Base-by-base conservation (phyloP, 2,329 filamentous ascomycete genomes). In the Colletotrichum siamense region DNA sequence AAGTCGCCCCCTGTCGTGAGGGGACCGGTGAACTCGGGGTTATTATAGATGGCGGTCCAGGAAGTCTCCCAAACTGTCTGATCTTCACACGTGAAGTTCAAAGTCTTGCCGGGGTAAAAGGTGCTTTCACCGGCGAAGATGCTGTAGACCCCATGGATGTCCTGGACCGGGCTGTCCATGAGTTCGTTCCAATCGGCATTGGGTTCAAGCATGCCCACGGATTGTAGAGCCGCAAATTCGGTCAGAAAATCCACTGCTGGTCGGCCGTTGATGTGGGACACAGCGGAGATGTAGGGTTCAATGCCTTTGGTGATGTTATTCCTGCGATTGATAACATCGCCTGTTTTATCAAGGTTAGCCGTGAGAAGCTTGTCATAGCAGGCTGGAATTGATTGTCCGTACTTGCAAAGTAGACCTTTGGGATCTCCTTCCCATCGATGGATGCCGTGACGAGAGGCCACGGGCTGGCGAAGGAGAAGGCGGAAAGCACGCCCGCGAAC, bases 161-260 rank as follows among this genome's bases (percentile, higher is more conserved):
- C 68, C n/a, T 75, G 72, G 5, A 66, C 68, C 8, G 72, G 72
- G 26, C 34, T 71, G 6, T 63, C 72, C 72, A 75, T 75, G 13
- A 75, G 69, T 12, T 65, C 22, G 13, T 75, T 71, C 72, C 72
- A 75, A 49, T 75, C 72, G n/a, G 72, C 72, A 12, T 75, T 68
- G n/a, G 72, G 72, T 62, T 75, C 72, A 7, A 75, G 67, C 72
- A 75, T 75, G 32, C 68, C 72, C 1, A 75, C 67, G 4, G 72
- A 71, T 13, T 75, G 44, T 5, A 75, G 61, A 8, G 72, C 72
- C 2, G 72, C 72, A 5, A 65, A 75, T 0, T 64, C 55, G 22
- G 68, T 36, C 39, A 75, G 15, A 34, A 65, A 75, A 0, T 75
- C 67, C 30, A 65, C 12, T n/a, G 30, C 28, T 5, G 68, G 72